Evolutionary conservation across 257 asterid species (phyloP).

Genomic region (Marsdenia floribunda): DNA sequence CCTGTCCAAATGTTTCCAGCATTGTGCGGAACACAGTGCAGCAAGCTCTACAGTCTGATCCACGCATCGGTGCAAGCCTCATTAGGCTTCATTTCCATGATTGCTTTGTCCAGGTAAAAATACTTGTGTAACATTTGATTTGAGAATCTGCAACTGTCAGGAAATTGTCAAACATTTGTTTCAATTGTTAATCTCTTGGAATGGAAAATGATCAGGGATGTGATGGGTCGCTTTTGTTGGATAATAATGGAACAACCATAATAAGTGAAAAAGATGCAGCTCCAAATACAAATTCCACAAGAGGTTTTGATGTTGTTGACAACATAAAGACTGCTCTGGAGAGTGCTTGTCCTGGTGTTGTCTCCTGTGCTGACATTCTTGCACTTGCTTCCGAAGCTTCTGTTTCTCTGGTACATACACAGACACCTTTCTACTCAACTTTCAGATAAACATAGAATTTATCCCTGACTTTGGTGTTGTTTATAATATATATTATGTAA

Average conservation of each 20-base stretch:
- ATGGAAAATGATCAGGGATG: slow-evolving; percentile 42
- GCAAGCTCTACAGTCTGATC: slow-evolving; percentile 52
- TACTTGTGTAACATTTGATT: not conserved
- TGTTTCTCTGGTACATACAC: slow-evolving; percentile 36
- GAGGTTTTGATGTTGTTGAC: slow-evolving; percentile 59
- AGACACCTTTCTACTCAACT: not conserved
- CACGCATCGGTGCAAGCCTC: slow-evolving; percentile 55
- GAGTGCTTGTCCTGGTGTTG: slow-evolving; percentile 50
- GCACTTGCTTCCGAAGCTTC: slow-evolving; percentile 58
- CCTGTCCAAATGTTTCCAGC: slow-evolving; percentile 56
- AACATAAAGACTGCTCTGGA: slow-evolving; percentile 51
- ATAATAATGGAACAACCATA: slow-evolving; percentile 36
- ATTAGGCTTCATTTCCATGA: slow-evolving; percentile 60
- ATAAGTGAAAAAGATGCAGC: slow-evolving; percentile 50
- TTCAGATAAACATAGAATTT: not conserved
- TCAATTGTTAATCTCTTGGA: not conserved
- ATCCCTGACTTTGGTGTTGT: not conserved
- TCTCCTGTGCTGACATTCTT: slow-evolving; percentile 65
- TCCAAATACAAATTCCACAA: slow-evolving; percentile 44
- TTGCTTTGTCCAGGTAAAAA: slow-evolving; percentile 48
- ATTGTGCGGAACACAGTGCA: slow-evolving; percentile 39
- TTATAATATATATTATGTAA: not conserved
- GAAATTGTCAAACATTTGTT: not conserved
- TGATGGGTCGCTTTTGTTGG: slow-evolving; percentile 55
- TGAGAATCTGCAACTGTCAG: not conserved